phyloP scores from a whole-genome alignment of 78 protist species.

The Paulinella micropora region DNA sequence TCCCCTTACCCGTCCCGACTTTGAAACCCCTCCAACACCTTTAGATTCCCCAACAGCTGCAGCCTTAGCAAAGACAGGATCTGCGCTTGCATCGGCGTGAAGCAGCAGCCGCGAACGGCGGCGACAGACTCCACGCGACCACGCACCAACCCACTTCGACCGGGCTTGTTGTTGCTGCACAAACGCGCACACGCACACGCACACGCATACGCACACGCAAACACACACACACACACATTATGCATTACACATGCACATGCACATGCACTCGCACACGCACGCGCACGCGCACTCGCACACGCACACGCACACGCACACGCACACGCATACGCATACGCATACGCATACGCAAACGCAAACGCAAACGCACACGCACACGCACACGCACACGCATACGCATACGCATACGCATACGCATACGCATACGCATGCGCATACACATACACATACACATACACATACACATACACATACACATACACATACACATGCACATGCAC shows the following conservation, averaged over 20 bases:
- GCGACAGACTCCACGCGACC: too few relatives aligned
- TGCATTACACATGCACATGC: neutral
- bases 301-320: neutral
- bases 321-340: neutral
- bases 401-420: neutral
- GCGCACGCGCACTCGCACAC: neutral
- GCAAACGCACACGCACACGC: neutral
- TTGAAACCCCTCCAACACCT: too few relatives aligned
- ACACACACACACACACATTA: neutral
- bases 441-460: neutral
- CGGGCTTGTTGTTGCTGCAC: too few relatives aligned
- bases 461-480: neutral
- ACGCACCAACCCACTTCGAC: too few relatives aligned
- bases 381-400: neutral
- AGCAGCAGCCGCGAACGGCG: too few relatives aligned
- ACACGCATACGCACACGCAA: neutral
- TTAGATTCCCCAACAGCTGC: too few relatives aligned
- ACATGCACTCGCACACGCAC: neutral
- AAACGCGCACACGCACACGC: too few relatives aligned
- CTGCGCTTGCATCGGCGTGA: too few relatives aligned
- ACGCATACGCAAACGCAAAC: neutral
- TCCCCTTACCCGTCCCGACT: too few relatives aligned
- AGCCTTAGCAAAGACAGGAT: too few relatives aligned
- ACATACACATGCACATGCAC: neutral
- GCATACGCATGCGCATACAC: neutral